These are phyloP conservation scores for Aegilops longissima DNA, from an alignment of 176 grass and related monocot genomes.

Conservation along the genomic window DNA sequence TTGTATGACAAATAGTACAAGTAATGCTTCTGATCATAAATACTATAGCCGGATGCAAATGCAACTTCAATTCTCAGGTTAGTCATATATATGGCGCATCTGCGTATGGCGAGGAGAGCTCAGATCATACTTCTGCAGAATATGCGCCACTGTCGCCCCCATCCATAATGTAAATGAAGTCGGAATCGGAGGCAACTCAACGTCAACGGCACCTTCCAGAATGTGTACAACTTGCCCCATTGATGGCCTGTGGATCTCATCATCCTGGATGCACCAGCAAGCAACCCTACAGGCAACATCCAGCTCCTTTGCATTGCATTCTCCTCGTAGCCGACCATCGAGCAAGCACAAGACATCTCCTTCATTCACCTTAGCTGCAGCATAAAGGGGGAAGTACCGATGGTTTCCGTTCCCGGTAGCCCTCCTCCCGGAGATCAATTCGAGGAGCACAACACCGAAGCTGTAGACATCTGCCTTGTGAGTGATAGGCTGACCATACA, in stretches of 20 bases:
- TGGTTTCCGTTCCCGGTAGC: background rate
- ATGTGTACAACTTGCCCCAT: slow-evolving; percentile 27
- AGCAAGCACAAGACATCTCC: slow-evolving; percentile 38
- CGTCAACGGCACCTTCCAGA: background rate
- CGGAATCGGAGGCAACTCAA: slow-evolving; percentile 30
- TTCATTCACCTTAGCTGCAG: slow-evolving; percentile 19
- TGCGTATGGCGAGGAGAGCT: background rate
- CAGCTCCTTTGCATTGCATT: slow-evolving; percentile 5
- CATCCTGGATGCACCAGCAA: slow-evolving; percentile 44
- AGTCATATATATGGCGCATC: background rate
- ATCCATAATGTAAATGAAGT: slow-evolving; percentile 29
- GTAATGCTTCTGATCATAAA: background rate
- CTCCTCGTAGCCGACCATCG: background rate
- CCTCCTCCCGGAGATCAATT: slow-evolving; percentile 43
- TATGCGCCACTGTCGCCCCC: background rate
- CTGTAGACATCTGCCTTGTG: slow-evolving; percentile 45
- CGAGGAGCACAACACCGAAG: slow-evolving; percentile 45
- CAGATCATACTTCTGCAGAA: background rate
- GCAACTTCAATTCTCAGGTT: background rate
- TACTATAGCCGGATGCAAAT: background rate
- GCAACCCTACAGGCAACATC: slow-evolving; percentile 22
- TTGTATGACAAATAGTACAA: background rate
- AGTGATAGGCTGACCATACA: slow-evolving; percentile 32
- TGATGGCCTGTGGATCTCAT: background rate
- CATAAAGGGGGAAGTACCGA: slow-evolving; percentile 21